Percentiles rank a stretch among this genome's conserved stretches.
phyloP scores from a whole-genome alignment of 2,329 filamentous ascomycete genomes.

The Botrytis pseudocinerea region DNA sequence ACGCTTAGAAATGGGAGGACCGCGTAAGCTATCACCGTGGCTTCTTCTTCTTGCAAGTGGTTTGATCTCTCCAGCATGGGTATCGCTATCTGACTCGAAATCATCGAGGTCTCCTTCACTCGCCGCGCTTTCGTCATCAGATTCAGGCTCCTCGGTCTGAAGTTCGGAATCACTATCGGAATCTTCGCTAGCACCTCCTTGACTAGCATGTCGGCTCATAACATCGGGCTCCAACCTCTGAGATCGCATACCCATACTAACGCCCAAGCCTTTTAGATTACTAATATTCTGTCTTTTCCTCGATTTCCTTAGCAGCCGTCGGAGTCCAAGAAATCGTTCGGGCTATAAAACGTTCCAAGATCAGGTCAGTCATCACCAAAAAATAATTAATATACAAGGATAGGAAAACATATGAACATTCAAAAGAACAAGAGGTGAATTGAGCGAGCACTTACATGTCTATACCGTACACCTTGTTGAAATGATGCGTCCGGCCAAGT shows the following conservation, averaged over 20 bases:
- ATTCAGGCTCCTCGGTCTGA: constrained; percentile 40
- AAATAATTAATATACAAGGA: neutral
- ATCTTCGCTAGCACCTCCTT: constrained; percentile 49
- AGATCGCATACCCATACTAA: constrained; percentile 73
- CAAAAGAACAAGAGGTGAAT: too few species aligned
- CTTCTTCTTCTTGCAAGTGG: constrained; percentile 43
- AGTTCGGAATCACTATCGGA: constrained; percentile 43
- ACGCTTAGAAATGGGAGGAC: constrained; percentile 40
- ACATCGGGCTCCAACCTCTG: constrained; percentile 58
- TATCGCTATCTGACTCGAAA: constrained; percentile 39
- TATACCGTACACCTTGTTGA: constrained; percentile 50
- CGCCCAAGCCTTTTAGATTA: constrained; percentile 52
- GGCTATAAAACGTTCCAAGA: neutral
- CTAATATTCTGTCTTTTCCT: constrained; percentile 43
- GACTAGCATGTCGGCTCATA: constrained; percentile 43
- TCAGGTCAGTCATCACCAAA: neutral
- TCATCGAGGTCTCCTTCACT: constrained; percentile 48
- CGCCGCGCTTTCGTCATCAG: constrained; percentile 43
- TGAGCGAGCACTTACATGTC: constrained; percentile 32
- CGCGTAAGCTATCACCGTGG: constrained; percentile 45
- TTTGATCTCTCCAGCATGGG: constrained; percentile 25
- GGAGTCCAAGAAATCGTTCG: constrained; percentile 56
- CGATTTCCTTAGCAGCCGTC: constrained; percentile 61
- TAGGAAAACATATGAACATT: too few species aligned
- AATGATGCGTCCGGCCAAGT: constrained; percentile 56